These are phyloP conservation scores for Cucurbita ficifolia DNA, from an alignment of 306 rosid genomes.

Conservation along the genomic window DNA sequence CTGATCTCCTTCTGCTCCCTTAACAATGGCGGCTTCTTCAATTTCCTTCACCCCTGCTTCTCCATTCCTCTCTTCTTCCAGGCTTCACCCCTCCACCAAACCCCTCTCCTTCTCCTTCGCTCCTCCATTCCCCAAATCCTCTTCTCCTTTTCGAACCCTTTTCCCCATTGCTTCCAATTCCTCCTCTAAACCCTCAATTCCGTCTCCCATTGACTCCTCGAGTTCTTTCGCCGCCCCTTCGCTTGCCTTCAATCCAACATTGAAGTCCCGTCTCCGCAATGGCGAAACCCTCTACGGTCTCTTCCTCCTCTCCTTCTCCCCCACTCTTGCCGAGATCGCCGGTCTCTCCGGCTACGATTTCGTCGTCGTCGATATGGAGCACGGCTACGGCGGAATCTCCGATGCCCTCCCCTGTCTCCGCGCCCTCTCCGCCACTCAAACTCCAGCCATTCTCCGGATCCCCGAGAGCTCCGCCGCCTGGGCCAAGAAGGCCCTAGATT, in stretches of 20 bases:
- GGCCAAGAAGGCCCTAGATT: slow-evolving; percentile 76
- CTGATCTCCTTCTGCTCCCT: neutral
- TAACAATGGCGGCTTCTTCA: neutral
- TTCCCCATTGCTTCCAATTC: slow-evolving; percentile 7
- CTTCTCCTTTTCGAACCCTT: slow-evolving; percentile 20
- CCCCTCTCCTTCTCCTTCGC: neutral
- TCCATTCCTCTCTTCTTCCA: slow-evolving; percentile 2
- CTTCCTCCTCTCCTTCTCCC: slow-evolving; percentile 68
- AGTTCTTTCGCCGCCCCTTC: neutral
- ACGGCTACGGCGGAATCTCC: slow-evolving; percentile 54
- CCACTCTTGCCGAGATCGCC: slow-evolving; percentile 69
- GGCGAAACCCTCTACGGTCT: slow-evolving; percentile 66
- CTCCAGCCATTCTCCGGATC: slow-evolving; percentile 53
- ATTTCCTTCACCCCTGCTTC: neutral
- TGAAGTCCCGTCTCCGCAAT: slow-evolving; percentile 49
- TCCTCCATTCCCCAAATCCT: neutral
- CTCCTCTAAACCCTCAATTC: neutral
- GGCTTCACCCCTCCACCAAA: neutral
- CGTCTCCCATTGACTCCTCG: slow-evolving; percentile 23
- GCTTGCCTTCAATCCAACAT: slow-evolving; percentile 7
- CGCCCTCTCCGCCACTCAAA: slow-evolving; percentile 56
- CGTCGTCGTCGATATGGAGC: slow-evolving; percentile 76
- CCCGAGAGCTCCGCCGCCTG: slow-evolving; percentile 56
- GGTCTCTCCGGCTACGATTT: slow-evolving; percentile 69
- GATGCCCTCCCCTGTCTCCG: slow-evolving; percentile 51